These are phyloP conservation scores for Candida namnaoensis DNA, from an alignment of 805 yeast species.

Conservation along the genomic window DNA sequence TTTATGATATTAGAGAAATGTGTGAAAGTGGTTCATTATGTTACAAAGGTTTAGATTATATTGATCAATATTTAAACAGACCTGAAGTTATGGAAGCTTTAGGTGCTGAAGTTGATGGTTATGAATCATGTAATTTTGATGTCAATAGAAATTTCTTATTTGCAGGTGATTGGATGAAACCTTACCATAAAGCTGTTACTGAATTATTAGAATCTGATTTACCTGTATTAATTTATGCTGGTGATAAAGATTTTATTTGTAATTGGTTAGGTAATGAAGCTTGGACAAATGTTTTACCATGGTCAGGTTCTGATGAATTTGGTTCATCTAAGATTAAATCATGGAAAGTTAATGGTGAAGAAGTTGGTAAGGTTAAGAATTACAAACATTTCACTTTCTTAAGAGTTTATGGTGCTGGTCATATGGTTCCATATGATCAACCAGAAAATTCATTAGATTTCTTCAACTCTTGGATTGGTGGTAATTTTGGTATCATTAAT, in stretches of 20 bases:
- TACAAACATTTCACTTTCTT: constrained; percentile 68
- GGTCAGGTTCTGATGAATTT: constrained; percentile 51
- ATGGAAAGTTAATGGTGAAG: constrained; percentile 40
- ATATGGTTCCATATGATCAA: constrained; percentile 92
- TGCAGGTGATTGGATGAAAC: constrained; percentile 90
- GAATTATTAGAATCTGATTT: constrained; percentile 61
- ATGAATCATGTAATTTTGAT: constrained; percentile 68
- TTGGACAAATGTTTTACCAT: constrained; percentile 71
- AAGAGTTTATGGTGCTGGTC: constrained; percentile 86
- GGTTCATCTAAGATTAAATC: constrained; percentile 31
- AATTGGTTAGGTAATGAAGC: constrained; percentile 94
- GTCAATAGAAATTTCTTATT: constrained; percentile 74
- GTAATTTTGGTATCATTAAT: constrained; percentile 36
- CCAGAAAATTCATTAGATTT: constrained; percentile 70
- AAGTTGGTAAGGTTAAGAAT: constrained; percentile 63
- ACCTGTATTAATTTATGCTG: constrained; percentile 88
- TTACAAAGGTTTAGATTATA: constrained; percentile 68
- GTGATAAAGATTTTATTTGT: constrained; percentile 94
- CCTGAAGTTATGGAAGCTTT: constrained; percentile 70
- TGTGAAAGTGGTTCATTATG: constrained; percentile 72
- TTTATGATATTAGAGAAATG: constrained; percentile 77
- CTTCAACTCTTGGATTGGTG: constrained; percentile 80
- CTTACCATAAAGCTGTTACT: constrained; percentile 70
- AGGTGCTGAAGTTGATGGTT: constrained; percentile 84
- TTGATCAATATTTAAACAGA: constrained; percentile 71